Evolutionary conservation across 176 grass and related monocot genomes (phyloP).

Genomic region (Bromus sterilis): DNA sequence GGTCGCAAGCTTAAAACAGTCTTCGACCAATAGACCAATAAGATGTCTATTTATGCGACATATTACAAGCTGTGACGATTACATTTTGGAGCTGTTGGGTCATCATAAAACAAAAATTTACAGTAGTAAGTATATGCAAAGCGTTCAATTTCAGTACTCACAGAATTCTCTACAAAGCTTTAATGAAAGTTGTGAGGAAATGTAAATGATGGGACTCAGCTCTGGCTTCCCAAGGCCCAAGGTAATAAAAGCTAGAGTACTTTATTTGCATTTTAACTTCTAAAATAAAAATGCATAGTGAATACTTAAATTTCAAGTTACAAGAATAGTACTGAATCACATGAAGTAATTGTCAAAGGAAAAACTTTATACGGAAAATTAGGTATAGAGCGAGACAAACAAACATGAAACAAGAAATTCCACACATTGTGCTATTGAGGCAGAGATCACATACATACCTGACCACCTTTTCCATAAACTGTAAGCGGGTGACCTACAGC

Average conservation of each 20-base stretch:
- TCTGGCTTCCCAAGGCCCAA: not conserved
- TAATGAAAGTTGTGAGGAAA: not conserved
- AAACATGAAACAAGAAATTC: not conserved
- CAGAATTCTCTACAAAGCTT: not conserved
- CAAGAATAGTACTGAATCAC: not conserved
- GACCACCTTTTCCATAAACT: constrained; percentile 92
- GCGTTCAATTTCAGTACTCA: not conserved
- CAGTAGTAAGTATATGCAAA: not conserved
- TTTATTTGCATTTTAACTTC: not conserved
- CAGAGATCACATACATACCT: constrained; percentile 35
- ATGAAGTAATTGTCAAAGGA: not conserved
- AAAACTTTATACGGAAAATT: not conserved
- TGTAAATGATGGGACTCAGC: not conserved
- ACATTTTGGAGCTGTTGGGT: not conserved
- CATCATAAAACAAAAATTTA: not conserved
- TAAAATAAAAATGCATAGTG: not conserved
- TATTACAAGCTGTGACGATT: not conserved
- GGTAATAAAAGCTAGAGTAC: not conserved
- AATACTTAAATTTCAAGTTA: not conserved
- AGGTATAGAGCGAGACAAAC: not conserved
- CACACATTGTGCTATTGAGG: not conserved
- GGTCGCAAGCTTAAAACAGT: not conserved
- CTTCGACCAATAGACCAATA: not conserved
- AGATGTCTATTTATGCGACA: not conserved
- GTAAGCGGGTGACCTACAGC: constrained; percentile 90